Evolutionary conservation across 164 flowering plant species (phyloP), one percentile per base, ranked within the genome.

Genomic region (Liquidambar formosana): DNA sequence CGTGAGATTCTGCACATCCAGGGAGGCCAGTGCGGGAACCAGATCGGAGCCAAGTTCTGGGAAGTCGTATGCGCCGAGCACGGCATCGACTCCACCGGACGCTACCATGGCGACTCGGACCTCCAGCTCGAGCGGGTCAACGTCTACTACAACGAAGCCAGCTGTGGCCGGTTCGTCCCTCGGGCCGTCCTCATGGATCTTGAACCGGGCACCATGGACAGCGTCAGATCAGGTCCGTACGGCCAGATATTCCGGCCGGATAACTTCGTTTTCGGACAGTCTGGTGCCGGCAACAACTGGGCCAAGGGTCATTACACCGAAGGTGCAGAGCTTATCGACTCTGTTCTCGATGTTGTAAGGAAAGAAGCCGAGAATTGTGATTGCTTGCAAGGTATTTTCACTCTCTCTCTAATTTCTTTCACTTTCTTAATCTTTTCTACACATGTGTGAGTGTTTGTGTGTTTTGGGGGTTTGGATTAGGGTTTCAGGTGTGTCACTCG

Each of bases 1-100:
- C 68, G 83, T 8, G 81, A 81, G 64, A 81, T 81, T 41, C 78
- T 81, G 6, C 84, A 81, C 74, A 81, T 81, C 59, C 84, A 81
- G 23, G 81, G 71, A 21, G 81, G 81, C 25, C 81, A 78, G 57
- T 78, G 81, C 58, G 78, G 81, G 22, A 81, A 81, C 75, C 84
- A 80, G 72, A 80, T 74, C 61, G 78, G 77, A 10, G 72, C 81
- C 27, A 78, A 78, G 73, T 74, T 74, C 65, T 74, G 77, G 77
- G 77, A 74, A 59, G 77, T 74, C 0, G 73, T 74, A 16, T 77
- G 80, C 64, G 76, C 81, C 8, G 81, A 78, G 61, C 81, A 78
- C 68, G 78, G 83, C 28, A 80, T 80, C 57, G 83, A 80, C 68
- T 62, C 75, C 2, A 80, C 81, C 26, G 83, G 83, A 1, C 73